Percentiles rank a stretch among this genome's conserved stretches.
phyloP scores from a whole-genome alignment of 2,329 filamentous ascomycete genomes.

The Xylariaceae sp. region DNA sequence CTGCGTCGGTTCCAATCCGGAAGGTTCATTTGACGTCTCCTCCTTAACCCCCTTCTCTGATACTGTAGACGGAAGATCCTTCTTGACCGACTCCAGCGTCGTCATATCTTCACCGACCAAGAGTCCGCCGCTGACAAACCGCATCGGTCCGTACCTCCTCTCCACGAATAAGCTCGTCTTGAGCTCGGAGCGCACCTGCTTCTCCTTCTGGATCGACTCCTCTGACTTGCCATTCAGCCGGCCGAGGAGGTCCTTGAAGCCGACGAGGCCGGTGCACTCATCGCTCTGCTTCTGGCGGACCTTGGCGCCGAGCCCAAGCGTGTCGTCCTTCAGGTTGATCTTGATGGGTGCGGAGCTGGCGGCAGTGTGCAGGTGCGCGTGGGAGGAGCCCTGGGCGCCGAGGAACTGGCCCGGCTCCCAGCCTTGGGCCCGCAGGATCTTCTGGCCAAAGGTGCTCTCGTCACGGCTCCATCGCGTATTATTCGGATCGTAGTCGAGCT shows the following conservation, averaged over 20 bases:
- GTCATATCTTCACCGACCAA: slow-evolving; percentile 50
- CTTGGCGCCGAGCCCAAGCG: slow-evolving; percentile 79
- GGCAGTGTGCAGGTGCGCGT: slow-evolving; percentile 67
- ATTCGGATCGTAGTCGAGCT: slow-evolving; percentile 86
- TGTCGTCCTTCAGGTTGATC: slow-evolving; percentile 82
- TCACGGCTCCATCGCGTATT: slow-evolving; percentile 89
- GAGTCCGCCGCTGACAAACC: slow-evolving; percentile 82
- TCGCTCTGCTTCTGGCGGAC: slow-evolving; percentile 56
- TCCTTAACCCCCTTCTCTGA: too few relatives aligned
- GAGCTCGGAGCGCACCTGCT: slow-evolving; percentile 58
- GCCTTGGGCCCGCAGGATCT: slow-evolving; percentile 78
- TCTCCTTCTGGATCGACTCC: slow-evolving; percentile 62
- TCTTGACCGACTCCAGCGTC: slow-evolving; percentile 24
- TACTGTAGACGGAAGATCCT: slow-evolving; percentile 24
- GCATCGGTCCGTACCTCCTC: slow-evolving; percentile 69
- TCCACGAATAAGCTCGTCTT: slow-evolving; percentile 68
- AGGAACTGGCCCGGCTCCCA: slow-evolving; percentile 83
- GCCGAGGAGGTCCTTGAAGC: slow-evolving; percentile 78
- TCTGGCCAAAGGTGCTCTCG: slow-evolving; percentile 77
- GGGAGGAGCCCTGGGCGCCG: slow-evolving; percentile 67
- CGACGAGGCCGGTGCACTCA: slow-evolving; percentile 76
- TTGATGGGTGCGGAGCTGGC: slow-evolving; percentile 82
- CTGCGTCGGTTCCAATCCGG: slow-evolving; percentile 17
- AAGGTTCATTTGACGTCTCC: slow-evolving; percentile 20
- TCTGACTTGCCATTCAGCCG: slow-evolving; percentile 83